These are phyloP conservation scores for Trichophyton benhamiae DNA, from an alignment of 2,329 filamentous ascomycete genomes.

Conservation along the genomic window DNA sequence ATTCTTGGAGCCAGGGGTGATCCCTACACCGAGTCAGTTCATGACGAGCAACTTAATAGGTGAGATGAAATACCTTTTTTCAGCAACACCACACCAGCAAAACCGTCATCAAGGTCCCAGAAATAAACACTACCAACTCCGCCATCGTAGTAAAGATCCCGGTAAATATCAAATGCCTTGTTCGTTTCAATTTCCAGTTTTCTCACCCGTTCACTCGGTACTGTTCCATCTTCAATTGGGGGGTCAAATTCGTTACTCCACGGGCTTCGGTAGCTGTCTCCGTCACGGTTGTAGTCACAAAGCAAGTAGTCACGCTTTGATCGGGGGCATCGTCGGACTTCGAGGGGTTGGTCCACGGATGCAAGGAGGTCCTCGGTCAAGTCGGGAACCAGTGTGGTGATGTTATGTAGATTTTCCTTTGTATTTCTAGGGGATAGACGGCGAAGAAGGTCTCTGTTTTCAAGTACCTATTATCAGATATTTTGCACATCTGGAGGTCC, in stretches of 20 bases:
- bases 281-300: slow-evolving; percentile 99
- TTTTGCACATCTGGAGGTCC: background rate
- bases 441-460: slow-evolving; percentile 79
- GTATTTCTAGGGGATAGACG: slow-evolving; percentile 93
- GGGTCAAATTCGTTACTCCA: slow-evolving; percentile 99
- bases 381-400: slow-evolving; percentile 78
- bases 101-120: slow-evolving; percentile 96
- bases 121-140: slow-evolving; percentile 94
- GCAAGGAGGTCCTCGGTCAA: slow-evolving; percentile 96
- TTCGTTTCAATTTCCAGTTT: slow-evolving; percentile 92
- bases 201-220: slow-evolving; percentile 79
- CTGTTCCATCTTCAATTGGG: slow-evolving; percentile 71
- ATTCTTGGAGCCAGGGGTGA: slow-evolving; percentile 53
- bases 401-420: slow-evolving; percentile 70
- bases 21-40: slow-evolving; percentile 35
- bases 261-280: slow-evolving; percentile 93
- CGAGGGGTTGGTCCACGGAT: slow-evolving; percentile 90
- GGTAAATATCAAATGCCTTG: slow-evolving; percentile 91
- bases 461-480: background rate
- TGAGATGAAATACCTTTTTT: slow-evolving; percentile 61
- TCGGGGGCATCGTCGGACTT: slow-evolving; percentile 72
- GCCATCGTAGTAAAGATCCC: slow-evolving; percentile 86
- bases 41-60: background rate
- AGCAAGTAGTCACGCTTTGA: slow-evolving; percentile 90
- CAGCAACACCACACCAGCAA: slow-evolving; percentile 85